Base-by-base conservation (phyloP, 2,329 filamentous ascomycete genomes). In the Pyrenophora teres region DNA sequence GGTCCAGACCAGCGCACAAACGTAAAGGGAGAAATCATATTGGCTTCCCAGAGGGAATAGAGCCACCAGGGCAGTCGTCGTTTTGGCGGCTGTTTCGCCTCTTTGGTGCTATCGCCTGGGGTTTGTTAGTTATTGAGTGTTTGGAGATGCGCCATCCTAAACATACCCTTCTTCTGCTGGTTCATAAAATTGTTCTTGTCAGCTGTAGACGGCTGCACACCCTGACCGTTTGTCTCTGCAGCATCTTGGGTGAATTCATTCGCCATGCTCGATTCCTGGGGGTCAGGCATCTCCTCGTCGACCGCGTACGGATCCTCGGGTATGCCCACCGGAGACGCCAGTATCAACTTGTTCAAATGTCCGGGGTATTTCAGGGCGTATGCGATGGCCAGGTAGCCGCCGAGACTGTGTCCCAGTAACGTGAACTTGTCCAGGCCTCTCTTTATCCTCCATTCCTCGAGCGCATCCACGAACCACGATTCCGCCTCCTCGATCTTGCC, bases 301-400 rank as follows among this genome's bases (percentile, higher is more conserved):
- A 94, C 86, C 4, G 93, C 94, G 66, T 93, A 93, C 0, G 94
- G 94, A 65, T 99, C 91, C 69, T 96, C 92, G 2, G 94, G 94
- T 6, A 99, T 89, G 16, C 94, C 94, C 16, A 97, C 94, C 0
- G 94, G 94, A 0, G 91, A 96, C 0, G 91, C 94, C 25, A 99
- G 83, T 57, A 99, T 96, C 56, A 99, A 84, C 77, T 99, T 99
- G 77, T 99, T 96, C 30, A 99, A 77, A 62, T 85, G 90, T 12
- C 93, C 93, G 0, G 94, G 94, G 68, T 99, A 99, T 73, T 99
- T 99, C 53, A 97, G 81, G 1, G 94, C 92, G 70, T 99, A 99
- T 16, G 92, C 92, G 0, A 96, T 88, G 4, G 93, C 92, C 71
- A 99, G 88, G 70, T 99, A 99, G 5, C 94, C 94, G 48, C 94